A percentile compares a stretch with the other conserved stretches of the same genome.
Conservation (phyloP, 768 basidiomycete genomes). For the Xerocomellus amylosporus region DNA sequence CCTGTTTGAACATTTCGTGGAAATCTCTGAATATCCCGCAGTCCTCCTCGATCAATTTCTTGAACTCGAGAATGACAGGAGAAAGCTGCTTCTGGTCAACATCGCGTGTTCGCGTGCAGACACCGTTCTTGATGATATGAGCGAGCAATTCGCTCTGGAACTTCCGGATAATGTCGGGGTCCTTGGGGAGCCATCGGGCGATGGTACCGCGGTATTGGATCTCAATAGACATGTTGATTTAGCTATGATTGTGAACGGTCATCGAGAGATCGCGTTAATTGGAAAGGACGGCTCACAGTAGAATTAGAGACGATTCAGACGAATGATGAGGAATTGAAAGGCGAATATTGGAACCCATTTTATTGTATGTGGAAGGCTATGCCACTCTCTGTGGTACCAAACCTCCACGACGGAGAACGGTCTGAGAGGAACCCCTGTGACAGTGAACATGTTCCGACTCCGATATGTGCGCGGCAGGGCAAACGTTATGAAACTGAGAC, state of each 20-base stretch:
- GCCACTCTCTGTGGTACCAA: neutral
- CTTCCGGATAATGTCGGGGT: slow-evolving; percentile 9
- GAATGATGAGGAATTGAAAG: neutral
- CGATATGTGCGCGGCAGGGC: neutral
- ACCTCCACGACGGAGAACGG: too few species aligned
- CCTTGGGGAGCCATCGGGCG: slow-evolving; percentile 20
- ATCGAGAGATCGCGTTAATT: neutral
- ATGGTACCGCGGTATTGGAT: slow-evolving; percentile 22
- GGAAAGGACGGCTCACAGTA: neutral
- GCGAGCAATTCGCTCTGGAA: slow-evolving; percentile 27
- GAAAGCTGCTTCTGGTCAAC: slow-evolving; percentile 11
- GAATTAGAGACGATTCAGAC: neutral
- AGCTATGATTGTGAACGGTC: neutral
- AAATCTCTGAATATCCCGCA: slow-evolving; percentile 19
- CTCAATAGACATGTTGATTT: slow-evolving; percentile 11
- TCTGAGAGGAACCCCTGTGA: neutral
- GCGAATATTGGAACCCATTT: neutral
- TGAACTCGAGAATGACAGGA: slow-evolving; percentile 20
- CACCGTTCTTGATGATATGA: slow-evolving; percentile 18
- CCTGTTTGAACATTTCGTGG: slow-evolving; percentile 23
- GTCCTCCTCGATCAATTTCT: slow-evolving; percentile 20
- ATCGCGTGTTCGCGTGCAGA: slow-evolving; percentile 9
- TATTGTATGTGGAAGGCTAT: neutral
- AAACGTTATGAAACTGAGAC: neutral
- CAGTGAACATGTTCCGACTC: neutral